Evolutionary conservation across 2,329 filamentous ascomycete species (phyloP).

Genomic region (Cladosporium sp.): DNA sequence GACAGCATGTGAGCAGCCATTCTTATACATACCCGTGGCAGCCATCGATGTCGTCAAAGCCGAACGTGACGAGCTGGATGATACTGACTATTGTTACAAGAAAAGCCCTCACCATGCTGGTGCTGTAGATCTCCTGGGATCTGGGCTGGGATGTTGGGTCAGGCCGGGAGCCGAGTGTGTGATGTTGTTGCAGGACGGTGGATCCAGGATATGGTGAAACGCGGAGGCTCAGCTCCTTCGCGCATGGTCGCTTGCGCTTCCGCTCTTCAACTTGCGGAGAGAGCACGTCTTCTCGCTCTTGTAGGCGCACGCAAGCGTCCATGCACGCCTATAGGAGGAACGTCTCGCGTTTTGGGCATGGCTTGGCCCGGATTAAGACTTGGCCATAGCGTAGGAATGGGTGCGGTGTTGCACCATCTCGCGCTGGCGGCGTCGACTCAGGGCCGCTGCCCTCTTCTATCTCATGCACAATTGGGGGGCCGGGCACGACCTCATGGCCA

Average conservation of each 20-base stretch:
- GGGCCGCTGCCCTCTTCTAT: background rate
- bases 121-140: background rate
- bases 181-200: conserved; percentile 5
- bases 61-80: background rate
- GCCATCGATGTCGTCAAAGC: background rate
- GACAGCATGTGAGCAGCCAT: background rate
- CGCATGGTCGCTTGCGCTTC: background rate
- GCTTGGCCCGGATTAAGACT: background rate
- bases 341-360: background rate
- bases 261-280: background rate
- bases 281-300: background rate
- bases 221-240: conserved; percentile 3
- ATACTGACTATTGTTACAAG: background rate
- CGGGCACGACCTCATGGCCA: background rate
- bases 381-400: background rate
- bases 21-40: conserved; percentile 9
- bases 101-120: background rate
- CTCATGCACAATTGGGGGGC: conserved; percentile 5
- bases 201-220: conserved; percentile 2
- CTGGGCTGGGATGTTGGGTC: background rate
- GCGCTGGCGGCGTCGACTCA: background rate
- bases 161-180: background rate
- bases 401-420: conserved; percentile 3
- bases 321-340: background rate
- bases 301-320: background rate